Conservation (phyloP, 2,329 filamentous ascomycete genomes). For the Monosporascus cannonballus region DNA sequence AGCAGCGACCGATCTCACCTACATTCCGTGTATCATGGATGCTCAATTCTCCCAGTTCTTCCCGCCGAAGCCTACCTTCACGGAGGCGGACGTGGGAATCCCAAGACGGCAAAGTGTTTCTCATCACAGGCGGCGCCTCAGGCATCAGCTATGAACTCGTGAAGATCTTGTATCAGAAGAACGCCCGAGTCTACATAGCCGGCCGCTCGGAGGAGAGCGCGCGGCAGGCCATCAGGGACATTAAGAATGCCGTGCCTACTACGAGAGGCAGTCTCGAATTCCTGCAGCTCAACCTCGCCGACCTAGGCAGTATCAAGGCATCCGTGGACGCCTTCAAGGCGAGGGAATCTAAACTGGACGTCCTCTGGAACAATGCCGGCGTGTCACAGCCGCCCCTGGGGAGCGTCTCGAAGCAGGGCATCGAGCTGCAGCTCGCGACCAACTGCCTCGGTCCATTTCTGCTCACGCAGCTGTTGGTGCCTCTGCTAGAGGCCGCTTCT, state of each 20-base stretch:
- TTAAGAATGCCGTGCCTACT: background rate
- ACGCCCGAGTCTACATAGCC: conserved; percentile 11
- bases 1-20: no score
- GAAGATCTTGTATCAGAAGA: conserved; percentile 8
- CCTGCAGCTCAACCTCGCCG: conserved; percentile 12
- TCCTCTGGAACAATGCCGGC: conserved; percentile 19
- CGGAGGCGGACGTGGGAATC: conserved; percentile 3
- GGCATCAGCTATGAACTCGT: conserved; percentile 15
- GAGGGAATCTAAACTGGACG: conserved; percentile 8
- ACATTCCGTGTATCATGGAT: conserved; percentile 2
- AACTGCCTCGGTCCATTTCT: conserved; percentile 30
- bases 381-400: conserved; percentile 13
- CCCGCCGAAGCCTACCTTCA: conserved; percentile 11
- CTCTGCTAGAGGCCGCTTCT: conserved; percentile 22
- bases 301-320: conserved; percentile 9
- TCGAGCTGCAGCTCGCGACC: conserved; percentile 29
- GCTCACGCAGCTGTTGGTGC: conserved; percentile 28
- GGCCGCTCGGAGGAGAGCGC: conserved; percentile 9
- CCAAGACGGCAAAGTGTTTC: conserved; percentile 13
- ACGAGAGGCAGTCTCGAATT: conserved; percentile 5
- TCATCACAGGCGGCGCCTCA: conserved; percentile 16
- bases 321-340: conserved; percentile 7
- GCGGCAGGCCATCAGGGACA: conserved; percentile 6
- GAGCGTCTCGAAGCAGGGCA: conserved; percentile 23
- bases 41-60: conserved; percentile 14